Percentiles rank a stretch among this genome's conserved stretches.
phyloP scores from a whole-genome alignment of 1,284 basidiomycete species.

The Apiotrichum veenhuisii region DNA sequence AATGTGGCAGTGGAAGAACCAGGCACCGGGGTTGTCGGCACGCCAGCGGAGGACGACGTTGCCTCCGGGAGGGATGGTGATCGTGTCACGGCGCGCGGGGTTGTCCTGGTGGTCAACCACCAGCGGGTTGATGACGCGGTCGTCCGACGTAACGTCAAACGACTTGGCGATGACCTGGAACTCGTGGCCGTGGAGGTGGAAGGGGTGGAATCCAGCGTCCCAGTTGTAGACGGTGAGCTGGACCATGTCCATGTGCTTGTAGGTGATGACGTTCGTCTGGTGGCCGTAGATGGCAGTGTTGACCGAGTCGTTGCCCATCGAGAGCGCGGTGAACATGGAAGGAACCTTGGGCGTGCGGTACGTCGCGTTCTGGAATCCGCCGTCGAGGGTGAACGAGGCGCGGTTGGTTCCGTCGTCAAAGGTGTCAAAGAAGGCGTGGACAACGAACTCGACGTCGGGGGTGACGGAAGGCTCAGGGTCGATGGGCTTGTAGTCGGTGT shows the following conservation, averaged over 20 bases:
- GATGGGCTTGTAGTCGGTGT: conserved; percentile 49
- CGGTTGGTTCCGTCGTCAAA: conserved; percentile 51
- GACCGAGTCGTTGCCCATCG: conserved; percentile 70
- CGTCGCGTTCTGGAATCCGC: conserved; percentile 34
- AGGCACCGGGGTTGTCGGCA: conserved; percentile 56
- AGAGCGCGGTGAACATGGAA: conserved; percentile 67
- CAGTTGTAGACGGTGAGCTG: conserved; percentile 82
- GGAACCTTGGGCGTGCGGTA: conserved; percentile 59
- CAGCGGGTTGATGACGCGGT: conserved; percentile 75
- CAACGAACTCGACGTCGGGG: conserved; percentile 43
- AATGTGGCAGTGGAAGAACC: conserved; percentile 53
- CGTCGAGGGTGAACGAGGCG: conserved; percentile 48
- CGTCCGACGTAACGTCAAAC: conserved; percentile 68
- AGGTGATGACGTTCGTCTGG: conserved; percentile 62
- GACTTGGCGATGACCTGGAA: conserved; percentile 72
- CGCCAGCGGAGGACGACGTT: conserved; percentile 51
- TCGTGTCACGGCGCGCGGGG: conserved; percentile 73
- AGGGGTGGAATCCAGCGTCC: conserved; percentile 52
- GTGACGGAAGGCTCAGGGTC: conserved; percentile 36
- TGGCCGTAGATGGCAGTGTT: conserved; percentile 68
- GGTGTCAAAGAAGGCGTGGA: conserved; percentile 53
- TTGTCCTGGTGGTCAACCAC: conserved; percentile 70
- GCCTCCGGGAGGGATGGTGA: conserved; percentile 51
- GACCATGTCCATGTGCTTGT: conserved; percentile 70
- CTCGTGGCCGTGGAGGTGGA: conserved; percentile 60